Evolutionary conservation across 495 filamentous ascomycete species (phyloP), one percentile per base, ranked within the genome.

Genomic region (Aspergillus saccharolyticus): DNA sequence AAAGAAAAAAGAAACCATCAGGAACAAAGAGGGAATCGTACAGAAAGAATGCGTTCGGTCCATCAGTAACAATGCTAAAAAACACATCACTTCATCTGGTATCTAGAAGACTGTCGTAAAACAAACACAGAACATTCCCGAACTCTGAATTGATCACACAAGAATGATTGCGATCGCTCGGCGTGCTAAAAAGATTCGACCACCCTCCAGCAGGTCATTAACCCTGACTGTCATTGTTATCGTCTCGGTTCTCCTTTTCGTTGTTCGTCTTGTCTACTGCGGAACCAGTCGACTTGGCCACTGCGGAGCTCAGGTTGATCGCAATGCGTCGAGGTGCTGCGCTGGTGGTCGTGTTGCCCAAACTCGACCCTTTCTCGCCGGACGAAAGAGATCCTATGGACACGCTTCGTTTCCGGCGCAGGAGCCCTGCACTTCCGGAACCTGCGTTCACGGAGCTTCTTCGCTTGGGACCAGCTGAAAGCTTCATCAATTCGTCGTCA

Each of bases 401-500:
- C 17, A 75, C 62, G 19, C 66, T 71, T 61, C 75, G 76, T 58
- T 77, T 78, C 45, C 76, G 67, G 48, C 72, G 65, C 24, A 80
- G 47, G 3, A 69, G 54, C 2, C 69, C 73, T 9, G 68, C 64
- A 44, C 67, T 70, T 17, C 65, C 66, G 12, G 70, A 62, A 46
- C 69, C 70, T 52, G 70, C 69, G 44, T 69, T 73, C 2, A 69
- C 76, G 12, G 76, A 79, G 56, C 69, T 90, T 58, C 88, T 79
- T 45, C 86, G 80, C 70, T 91, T 91, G 55, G 81, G 80, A 42
- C 78, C 75, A 12, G 71, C 78, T 9, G 85, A 77, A 57, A 94
- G 77, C 66, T 91, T 93, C 19, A 80, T 82, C 20, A 96, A 70
- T 55, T 88, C 89, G 61, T 96, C 90, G 50, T 86, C 83, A 53